Evolutionary conservation across 2,329 filamentous ascomycete species (phyloP), one percentile per base, ranked within the genome.

Genomic region (Acrodontium crateriforme): DNA sequence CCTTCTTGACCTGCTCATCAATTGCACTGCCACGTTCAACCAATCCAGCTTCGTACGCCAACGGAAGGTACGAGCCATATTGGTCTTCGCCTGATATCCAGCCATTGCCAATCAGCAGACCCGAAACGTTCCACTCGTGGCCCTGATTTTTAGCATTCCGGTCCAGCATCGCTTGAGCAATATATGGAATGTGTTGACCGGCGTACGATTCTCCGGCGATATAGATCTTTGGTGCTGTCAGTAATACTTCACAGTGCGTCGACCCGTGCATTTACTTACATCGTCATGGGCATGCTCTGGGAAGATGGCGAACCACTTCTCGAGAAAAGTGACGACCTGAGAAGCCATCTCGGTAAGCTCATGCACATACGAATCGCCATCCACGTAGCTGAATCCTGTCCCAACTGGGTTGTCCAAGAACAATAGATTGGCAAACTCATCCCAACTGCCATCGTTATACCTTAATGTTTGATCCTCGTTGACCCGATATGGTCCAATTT

Each of bases 401-500:
- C 89, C 91, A 18, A 95, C 85, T 0, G 89, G 89, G 50, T 95
- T 91, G 50, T 98, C 89, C 35, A 98, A 82, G 50, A 98, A 98
- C 34, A 98, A 71, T 28, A 98, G 57, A 47, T 98, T 98, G 39
- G 89, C 83, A 49, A 95, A 98, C 60, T 98, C 87, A 55, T 93
- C 79, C 91, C 91, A 98, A 1, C 84, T 85, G n/a, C 89, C 89
- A 30, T 91, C 78, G 53, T 94, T 94, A 52, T 82, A 74, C 32
- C 63, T 64, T 32, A 98, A 60, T 46, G 76, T 65, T 56, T 67
- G 56, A 17, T 78, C 70, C 40, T 87, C 70, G 48, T 78, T 77
- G 32, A 98, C 60, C 39, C 89, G 68, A 54, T 94, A 98, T 2
- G 89, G 89, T 0, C 89, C 89, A 38, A 98, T 72, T 56, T 98